These are phyloP conservation scores for Coemansia sp. DNA, from an alignment of 192 early-diverging fungal species.

Conservation along the genomic window DNA sequence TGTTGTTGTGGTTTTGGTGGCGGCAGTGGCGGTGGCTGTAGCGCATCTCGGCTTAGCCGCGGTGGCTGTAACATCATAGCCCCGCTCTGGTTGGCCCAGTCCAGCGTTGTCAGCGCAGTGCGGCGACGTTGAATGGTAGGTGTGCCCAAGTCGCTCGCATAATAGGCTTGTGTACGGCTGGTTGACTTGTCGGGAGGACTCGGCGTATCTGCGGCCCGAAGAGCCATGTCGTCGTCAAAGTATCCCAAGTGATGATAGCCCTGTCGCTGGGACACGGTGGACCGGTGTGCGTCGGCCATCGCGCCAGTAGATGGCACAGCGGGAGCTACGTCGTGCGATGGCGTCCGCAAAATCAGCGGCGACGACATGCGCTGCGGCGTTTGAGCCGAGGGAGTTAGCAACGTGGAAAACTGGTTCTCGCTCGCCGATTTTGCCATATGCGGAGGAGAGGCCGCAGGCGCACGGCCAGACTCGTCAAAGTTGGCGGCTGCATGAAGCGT, in stretches of 20 bases:
- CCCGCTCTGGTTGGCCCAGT: constrained; percentile 17
- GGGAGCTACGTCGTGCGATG: constrained; percentile 15
- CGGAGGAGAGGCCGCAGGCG: neutral
- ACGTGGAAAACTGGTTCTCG: neutral
- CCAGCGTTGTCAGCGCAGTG: constrained; percentile 34
- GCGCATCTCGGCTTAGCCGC: neutral
- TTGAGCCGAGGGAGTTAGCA: neutral
- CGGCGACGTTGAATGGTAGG: constrained; percentile 38
- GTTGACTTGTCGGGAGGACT: constrained; percentile 27
- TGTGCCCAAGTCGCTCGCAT: constrained; percentile 10
- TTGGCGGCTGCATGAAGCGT: constrained; percentile 19
- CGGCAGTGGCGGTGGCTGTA: constrained; percentile 7
- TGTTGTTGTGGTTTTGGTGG: constrained; percentile 8
- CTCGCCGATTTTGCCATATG: constrained; percentile 5
- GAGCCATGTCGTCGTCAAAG: neutral
- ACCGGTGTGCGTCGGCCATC: constrained; percentile 3
- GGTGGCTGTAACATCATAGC: neutral
- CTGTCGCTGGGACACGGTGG: constrained; percentile 11
- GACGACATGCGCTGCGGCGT: neutral
- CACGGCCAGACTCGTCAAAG: constrained; percentile 11
- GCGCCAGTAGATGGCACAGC: neutral
- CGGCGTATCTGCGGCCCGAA: constrained; percentile 23
- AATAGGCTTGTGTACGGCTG: constrained; percentile 16
- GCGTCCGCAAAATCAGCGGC: neutral
- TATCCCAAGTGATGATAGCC: constrained; percentile 25